Base-by-base conservation (phyloP, 2,329 filamentous ascomycete genomes). In the Calonectria ilicicola region DNA sequence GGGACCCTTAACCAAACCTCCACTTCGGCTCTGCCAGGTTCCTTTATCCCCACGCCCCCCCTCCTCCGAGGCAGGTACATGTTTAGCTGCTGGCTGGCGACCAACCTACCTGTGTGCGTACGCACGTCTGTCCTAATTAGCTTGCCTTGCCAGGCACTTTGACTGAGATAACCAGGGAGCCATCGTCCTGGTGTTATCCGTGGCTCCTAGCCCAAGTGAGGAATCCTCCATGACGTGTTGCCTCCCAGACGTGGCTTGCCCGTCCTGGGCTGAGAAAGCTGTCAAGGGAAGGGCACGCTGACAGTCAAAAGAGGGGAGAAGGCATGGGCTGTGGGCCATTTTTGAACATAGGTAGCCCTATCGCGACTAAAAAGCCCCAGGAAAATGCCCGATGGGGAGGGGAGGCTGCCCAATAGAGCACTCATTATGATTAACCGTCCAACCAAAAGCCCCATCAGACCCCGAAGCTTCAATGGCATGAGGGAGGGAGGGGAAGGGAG, bases 351-450 rank as follows among this genome's bases (percentile, higher is more conserved):
- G 53, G 23, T 60, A 71, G 64, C 69, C 69, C 69, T 67, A 67
- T 56, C 64, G 32, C 40, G 17, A 53, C 46, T 60, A 64, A 69
- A 53, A 10, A 19, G 47, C 44, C 26, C 46, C 56, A 27, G 40
- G 29, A 42, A 58, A 47, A 64, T 67, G 58, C 64, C 69, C 53
- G 69, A 71, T 71, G 66, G 60, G 56, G 27, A 53, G 49, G 49
- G 62, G 35, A 44, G 51, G 58, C 49, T 66, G 62, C 62, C 69
- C 69, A 72, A 68, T 51, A 67, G 42, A 32, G 47, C 53, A 71
- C 44, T 26, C 26, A 66, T 38, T 56, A 63, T 70, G 51, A 64
- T 64, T 23, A 67, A 53, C 56, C 17, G 40, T 47, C 56, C 69
- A 70, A 35, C 67, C 49, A 70, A 65, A 58, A 21, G 15, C 27